These are phyloP conservation scores for Helichrysum umbraculigerum DNA, from an alignment of 129 eudicot species.

Conservation along the genomic window DNA sequence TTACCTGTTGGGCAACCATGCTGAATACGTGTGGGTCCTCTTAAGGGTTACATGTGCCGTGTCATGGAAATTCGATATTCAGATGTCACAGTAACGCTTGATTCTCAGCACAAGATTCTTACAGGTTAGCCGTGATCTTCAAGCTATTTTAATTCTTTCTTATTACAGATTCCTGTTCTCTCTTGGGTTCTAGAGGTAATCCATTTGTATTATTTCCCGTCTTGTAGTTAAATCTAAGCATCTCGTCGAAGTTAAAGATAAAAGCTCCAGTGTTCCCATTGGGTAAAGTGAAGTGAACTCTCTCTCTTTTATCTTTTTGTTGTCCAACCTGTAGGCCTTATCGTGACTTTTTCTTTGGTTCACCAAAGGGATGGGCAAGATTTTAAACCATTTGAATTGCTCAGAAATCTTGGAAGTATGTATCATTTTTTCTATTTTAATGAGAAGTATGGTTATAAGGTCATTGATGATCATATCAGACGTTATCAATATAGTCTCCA, in stretches of 20 bases:
- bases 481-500: too few relatives aligned
- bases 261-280: background rate
- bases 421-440: too few relatives aligned
- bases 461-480: too few relatives aligned
- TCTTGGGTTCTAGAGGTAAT: conserved; percentile 5
- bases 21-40: conserved; percentile 83
- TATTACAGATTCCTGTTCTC: background rate
- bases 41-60: conserved; percentile 87
- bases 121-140: conserved; percentile 51
- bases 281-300: conserved; percentile 40
- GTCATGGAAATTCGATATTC: conserved; percentile 74
- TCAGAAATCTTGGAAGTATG: conserved; percentile 29
- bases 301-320: background rate
- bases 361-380: conserved; percentile 49
- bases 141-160: background rate
- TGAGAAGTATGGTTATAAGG: too few relatives aligned
- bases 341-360: conserved; percentile 25
- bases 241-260: conserved; percentile 65
- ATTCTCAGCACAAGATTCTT: conserved; percentile 78
- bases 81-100: conserved; percentile 85
- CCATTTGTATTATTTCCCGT: background rate
- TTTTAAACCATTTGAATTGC: conserved; percentile 66
- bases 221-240: conserved; percentile 72
- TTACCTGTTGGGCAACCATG: conserved; percentile 77
- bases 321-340: conserved; percentile 12